Conservation (phyloP, 768 basidiomycete genomes). For the Boletus bicolor region DNA sequence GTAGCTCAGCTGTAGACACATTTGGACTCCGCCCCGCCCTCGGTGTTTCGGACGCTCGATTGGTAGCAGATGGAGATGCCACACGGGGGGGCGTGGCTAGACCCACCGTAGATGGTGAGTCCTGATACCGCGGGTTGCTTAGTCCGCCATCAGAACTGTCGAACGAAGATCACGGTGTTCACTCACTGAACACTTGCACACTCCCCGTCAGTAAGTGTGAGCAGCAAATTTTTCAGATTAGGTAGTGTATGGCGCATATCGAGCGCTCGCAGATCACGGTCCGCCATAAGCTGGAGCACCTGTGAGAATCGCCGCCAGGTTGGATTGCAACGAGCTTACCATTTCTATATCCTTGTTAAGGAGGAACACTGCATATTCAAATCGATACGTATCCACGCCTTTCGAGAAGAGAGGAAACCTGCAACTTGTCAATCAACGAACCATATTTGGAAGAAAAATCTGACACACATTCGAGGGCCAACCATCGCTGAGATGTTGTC, state of each 20-base stretch:
- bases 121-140: constrained; percentile 19
- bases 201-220: constrained; percentile 79
- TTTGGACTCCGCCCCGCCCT: constrained; percentile 23
- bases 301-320: constrained; percentile 3
- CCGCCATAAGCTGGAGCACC: constrained; percentile 73
- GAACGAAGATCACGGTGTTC: background rate
- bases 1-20: constrained; percentile 15
- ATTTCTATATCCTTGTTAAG: constrained; percentile 97
- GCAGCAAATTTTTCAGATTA: constrained; percentile 90
- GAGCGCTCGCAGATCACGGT: constrained; percentile 81
- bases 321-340: constrained; percentile 39
- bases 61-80: constrained; percentile 12
- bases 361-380: constrained; percentile 95
- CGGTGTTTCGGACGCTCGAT: constrained; percentile 25
- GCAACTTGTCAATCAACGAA: constrained; percentile 11
- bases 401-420: constrained; percentile 95
- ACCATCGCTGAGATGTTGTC: constrained; percentile 95
- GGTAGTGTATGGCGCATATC: constrained; percentile 96
- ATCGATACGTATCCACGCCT: constrained; percentile 94
- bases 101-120: constrained; percentile 22
- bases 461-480: constrained; percentile 84
- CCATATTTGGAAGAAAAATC: constrained; percentile 1
- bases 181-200: constrained; percentile 46
- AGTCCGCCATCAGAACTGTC: constrained; percentile 10
- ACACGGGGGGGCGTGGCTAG: constrained; percentile 24